Base-by-base conservation (phyloP, 2,329 filamentous ascomycete genomes). In the Dothidotthia symphoricarpi region DNA sequence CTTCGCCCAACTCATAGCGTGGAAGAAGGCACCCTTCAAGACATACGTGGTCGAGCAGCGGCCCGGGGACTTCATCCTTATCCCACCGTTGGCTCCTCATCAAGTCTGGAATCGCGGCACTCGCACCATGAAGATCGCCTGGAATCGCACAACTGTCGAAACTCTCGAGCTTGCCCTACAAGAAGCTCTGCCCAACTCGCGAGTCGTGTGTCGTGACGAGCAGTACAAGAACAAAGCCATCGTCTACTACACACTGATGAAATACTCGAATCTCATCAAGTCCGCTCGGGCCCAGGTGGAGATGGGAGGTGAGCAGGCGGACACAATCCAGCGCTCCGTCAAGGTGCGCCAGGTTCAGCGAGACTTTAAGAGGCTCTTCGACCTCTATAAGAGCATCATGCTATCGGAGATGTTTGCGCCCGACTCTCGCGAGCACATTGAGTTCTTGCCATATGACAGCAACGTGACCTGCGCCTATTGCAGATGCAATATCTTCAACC, bases 151-250 rank as follows among this genome's bases (percentile, higher is more conserved):
- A 0, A 96, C 90, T 0, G 85, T 86, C 2, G 89, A 97, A 59
- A 97, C 93, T 0, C 75, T 98, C 3, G 85, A 91, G 49, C 74
- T 94, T 64, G 93, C 91, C 1, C 67, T 97, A 14, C 78, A 82
- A 42, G 93, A 97, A 69, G 89, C 91, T 1, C 75, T 98, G 3
- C 89, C 90, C 0, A 88, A 89, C 53, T 88, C 90, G 8, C 81
- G 89, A 10, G 80, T 96, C 52, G 91, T 97, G 3, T 97, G 93
- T 61, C 85, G 93, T 25, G 93, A 98, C 52, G 93, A 98, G 64
- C 91, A 97, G 65, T 98, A 98, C 74, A 97, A 97, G 66, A 96
- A 95, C 70, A 97, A 97, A 64, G 88, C 90, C 4, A 96, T 97
- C 41, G 76, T 96, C 29, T 95, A 90, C 65, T 95, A 84, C 61